Conservation (phyloP, 1,139 yeast species). For the Yamadazyma dendronema region DNA sequence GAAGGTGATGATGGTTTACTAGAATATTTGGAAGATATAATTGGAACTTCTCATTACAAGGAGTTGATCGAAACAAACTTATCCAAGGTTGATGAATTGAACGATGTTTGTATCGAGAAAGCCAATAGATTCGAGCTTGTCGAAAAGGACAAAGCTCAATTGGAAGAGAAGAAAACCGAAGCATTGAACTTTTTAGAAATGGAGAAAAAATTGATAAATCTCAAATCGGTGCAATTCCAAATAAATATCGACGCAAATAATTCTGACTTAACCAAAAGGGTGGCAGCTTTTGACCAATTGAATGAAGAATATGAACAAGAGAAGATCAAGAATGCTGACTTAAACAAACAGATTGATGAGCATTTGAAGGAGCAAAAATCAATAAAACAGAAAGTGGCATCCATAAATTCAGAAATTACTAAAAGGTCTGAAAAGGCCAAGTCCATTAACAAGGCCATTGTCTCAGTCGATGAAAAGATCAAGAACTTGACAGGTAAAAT, state of each 20-base stretch:
- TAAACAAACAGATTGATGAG: conserved; percentile 38
- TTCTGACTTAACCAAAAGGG: conserved; percentile 39
- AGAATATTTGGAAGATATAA: conserved; percentile 94
- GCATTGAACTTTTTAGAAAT: conserved; percentile 65
- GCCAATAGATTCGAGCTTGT: conserved; percentile 78
- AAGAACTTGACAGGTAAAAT: conserved; percentile 62
- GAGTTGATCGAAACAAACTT: conserved; percentile 66
- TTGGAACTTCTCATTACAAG: conserved; percentile 89
- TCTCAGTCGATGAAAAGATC: conserved; percentile 70
- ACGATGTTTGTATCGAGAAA: conserved; percentile 79
- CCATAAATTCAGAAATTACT: conserved; percentile 30
- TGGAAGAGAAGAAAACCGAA: conserved; percentile 68
- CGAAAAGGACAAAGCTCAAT: conserved; percentile 65
- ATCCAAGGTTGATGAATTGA: conserved; percentile 61
- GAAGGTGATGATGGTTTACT: conserved; percentile 91
- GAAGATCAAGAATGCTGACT: conserved; percentile 42
- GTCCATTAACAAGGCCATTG: conserved; percentile 49
- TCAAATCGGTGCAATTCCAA: conserved; percentile 60
- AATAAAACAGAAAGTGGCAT: conserved; percentile 29
- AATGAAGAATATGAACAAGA: conserved; percentile 48
- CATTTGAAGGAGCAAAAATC: conserved; percentile 29
- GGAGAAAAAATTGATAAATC: conserved; percentile 61
- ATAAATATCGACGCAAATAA: conserved; percentile 43
- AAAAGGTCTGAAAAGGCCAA: conserved; percentile 37
- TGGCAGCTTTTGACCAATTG: conserved; percentile 31